A percentile compares a stretch with the other conserved stretches of the same genome.
Conservation (phyloP, 139 green algal genomes). For the Trebouxia sp. region DNA sequence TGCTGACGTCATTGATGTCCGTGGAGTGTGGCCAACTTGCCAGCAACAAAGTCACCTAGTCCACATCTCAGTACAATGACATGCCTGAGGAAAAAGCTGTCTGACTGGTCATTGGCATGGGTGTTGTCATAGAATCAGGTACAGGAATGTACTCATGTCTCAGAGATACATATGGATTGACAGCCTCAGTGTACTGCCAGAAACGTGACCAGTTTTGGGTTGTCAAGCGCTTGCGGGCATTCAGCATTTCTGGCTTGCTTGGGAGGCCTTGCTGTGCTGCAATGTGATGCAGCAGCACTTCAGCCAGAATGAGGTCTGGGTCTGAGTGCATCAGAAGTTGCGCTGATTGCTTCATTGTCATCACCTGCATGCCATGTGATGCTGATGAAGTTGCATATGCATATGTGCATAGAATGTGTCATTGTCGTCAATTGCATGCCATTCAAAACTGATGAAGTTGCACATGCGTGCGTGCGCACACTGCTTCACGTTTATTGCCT, state of each 20-base stretch:
- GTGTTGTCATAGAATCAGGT: neutral
- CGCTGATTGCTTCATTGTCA: neutral
- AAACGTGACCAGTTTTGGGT: neutral
- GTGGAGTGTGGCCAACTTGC: too few relatives aligned
- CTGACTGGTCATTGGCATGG: neutral
- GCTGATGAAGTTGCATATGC: neutral
- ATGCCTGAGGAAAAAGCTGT: neutral
- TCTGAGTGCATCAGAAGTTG: neutral
- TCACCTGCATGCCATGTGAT: neutral
- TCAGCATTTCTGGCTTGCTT: neutral
- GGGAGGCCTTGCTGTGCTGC: neutral
- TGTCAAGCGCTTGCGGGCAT: neutral
- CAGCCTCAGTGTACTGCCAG: conserved; percentile 2
- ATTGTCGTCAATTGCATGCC: too few relatives aligned
- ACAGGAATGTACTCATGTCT: neutral
- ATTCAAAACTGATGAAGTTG: neutral
- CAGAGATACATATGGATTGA: neutral
- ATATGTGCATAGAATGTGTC: neutral
- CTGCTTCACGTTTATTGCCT: too few relatives aligned
- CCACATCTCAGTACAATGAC: neutral
- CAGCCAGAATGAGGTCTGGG: neutral
- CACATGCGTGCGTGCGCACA: neutral
- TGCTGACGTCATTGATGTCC: too few relatives aligned
- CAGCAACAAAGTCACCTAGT: too few relatives aligned
- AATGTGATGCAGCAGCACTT: conserved; percentile 12